Conservation (phyloP, 176 grass and related monocot genomes). For the Eremochloa ophiuroides region DNA sequence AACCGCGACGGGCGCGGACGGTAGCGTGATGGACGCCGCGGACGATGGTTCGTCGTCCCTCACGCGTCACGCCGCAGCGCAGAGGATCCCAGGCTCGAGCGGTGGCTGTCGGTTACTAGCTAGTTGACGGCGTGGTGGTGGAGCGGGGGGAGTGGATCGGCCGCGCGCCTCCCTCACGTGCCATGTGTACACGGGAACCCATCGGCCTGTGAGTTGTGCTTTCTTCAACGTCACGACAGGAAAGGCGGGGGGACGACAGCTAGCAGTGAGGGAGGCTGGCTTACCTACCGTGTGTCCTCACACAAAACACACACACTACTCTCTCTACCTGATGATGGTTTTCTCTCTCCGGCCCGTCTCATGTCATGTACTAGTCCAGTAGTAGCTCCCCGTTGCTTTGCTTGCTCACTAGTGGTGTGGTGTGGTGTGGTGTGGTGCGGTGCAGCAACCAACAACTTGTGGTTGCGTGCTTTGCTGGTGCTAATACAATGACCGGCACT, state of each 20-base stretch:
- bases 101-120: conserved; percentile 34
- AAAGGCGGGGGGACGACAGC: conserved; percentile 58
- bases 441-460: neutral
- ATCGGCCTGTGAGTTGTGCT: too few species aligned
- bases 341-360: neutral
- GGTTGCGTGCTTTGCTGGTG: conserved; percentile 10
- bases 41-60: neutral
- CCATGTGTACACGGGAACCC: conserved; percentile 20
- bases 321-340: neutral
- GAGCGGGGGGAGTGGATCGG: neutral
- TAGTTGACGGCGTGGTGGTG: neutral
- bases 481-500: neutral
- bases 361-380: neutral
- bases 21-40: neutral
- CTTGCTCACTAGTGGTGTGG: neutral
- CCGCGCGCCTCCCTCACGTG: neutral
- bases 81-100: neutral
- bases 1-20: conserved; percentile 13
- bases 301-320: neutral
- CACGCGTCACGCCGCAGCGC: neutral
- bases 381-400: neutral
- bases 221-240: conserved; percentile 94
- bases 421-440: neutral
- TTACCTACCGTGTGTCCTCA: conserved; percentile 57
- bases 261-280: conserved; percentile 61